Evolutionary conservation across 83 land plant species (phyloP).

Genomic region (Picea abies): DNA sequence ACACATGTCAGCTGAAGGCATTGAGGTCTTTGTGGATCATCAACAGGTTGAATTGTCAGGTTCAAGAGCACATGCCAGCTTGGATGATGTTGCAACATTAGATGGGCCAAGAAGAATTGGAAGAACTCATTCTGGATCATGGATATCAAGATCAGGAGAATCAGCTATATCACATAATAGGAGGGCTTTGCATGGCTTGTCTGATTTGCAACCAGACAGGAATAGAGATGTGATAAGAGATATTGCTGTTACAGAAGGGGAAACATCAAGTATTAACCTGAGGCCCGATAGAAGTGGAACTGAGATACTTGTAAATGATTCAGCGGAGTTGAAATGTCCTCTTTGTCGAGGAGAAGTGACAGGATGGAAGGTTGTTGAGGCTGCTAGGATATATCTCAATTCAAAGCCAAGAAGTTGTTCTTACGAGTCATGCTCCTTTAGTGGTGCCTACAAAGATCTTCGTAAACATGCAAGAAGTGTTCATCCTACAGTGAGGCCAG

Average conservation of each 20-base stretch:
- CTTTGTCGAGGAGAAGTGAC: slow-evolving; percentile 63
- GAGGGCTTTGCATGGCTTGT: background rate
- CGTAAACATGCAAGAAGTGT: slow-evolving; percentile 69
- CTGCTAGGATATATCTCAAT: slow-evolving; percentile 64
- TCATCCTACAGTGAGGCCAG: slow-evolving; percentile 63
- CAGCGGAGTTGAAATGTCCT: slow-evolving; percentile 39
- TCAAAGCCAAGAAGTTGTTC: slow-evolving; percentile 58
- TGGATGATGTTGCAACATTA: background rate
- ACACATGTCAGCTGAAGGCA: background rate
- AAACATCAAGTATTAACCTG: background rate
- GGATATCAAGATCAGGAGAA: background rate
- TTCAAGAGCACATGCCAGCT: background rate
- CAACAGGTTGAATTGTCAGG: slow-evolving; percentile 10
- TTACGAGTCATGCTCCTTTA: slow-evolving; percentile 52
- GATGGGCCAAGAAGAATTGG: background rate
- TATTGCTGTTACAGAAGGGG: background rate
- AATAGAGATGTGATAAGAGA: background rate
- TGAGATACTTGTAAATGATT: background rate
- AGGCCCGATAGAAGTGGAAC: background rate
- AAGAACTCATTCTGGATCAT: slow-evolving; percentile 9
- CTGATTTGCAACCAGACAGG: background rate
- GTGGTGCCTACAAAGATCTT: slow-evolving; percentile 57
- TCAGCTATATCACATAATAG: background rate
- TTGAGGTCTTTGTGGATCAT: slow-evolving; percentile 1
- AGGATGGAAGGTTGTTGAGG: slow-evolving; percentile 50